Evolutionary conservation across 1,284 basidiomycete genomes (phyloP).

Genomic region (Irpex sp.): DNA sequence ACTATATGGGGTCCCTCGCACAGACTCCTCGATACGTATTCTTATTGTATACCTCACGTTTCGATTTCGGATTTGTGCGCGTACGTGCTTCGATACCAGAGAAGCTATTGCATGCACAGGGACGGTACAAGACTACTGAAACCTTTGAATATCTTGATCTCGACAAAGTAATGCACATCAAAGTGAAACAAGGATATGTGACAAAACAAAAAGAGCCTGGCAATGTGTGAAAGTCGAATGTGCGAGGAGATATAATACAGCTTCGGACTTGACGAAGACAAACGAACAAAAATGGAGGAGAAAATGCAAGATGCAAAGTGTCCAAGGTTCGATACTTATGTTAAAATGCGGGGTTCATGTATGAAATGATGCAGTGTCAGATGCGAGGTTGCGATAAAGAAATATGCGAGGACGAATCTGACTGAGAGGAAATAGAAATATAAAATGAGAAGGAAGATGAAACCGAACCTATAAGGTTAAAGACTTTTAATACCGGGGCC

Average conservation of each 20-base stretch:
- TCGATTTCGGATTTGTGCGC: neutral
- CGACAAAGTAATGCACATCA: too few relatives aligned
- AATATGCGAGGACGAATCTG: slow-evolving; percentile 1
- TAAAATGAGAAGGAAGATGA: neutral
- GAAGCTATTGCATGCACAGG: slow-evolving; percentile 10
- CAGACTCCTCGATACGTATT: neutral
- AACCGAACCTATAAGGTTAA: slow-evolving; percentile 14
- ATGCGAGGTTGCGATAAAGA: neutral
- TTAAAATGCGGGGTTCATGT: slow-evolving; percentile 8
- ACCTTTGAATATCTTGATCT: too few relatives aligned
- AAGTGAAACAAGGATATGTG: too few relatives aligned
- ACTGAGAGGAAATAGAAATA: neutral
- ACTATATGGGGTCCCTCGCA: neutral
- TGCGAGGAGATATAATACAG: neutral
- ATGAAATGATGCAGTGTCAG: neutral
- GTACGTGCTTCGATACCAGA: neutral
- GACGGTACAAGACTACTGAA: slow-evolving; percentile 19
- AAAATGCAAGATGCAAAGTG: slow-evolving; percentile 14
- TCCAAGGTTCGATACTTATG: slow-evolving; percentile 12
- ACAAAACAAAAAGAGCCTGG: neutral
- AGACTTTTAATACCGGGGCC: slow-evolving; percentile 5
- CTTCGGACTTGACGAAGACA: neutral
- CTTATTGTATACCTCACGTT: neutral
- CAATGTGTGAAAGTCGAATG: neutral
- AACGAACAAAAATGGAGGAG: neutral